A percentile compares a stretch with the other conserved stretches of the same genome.
These are phyloP conservation scores for Botrytis tulipae DNA, from an alignment of 2,329 filamentous ascomycete genomes.

Conservation along the genomic window DNA sequence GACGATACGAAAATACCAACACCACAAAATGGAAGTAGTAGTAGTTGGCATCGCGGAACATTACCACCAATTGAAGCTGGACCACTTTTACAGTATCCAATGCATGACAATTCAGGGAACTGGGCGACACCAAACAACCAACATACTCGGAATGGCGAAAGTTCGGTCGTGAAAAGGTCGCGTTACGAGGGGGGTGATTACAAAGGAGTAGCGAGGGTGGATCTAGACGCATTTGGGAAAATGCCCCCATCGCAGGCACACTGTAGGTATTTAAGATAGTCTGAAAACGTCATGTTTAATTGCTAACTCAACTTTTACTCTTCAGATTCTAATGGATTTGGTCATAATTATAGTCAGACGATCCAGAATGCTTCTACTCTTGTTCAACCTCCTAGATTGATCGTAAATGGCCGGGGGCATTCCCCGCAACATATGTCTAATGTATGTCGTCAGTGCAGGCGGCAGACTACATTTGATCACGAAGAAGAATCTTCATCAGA, in stretches of 20 bases:
- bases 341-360: conserved; percentile 22
- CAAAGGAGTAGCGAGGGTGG: conserved; percentile 24
- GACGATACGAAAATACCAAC: conserved; percentile 23
- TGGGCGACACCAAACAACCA: conserved; percentile 20
- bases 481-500: conserved; percentile 23
- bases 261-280: conserved; percentile 25
- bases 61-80: conserved; percentile 34
- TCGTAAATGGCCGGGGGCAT: conserved; percentile 8
- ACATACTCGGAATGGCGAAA: conserved; percentile 26
- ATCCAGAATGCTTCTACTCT: conserved; percentile 23
- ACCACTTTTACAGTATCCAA: conserved; percentile 24
- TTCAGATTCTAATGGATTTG: conserved; percentile 26
- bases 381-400: conserved; percentile 3
- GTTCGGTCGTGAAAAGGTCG: conserved; percentile 27
- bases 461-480: conserved; percentile 26
- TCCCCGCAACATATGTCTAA: conserved; percentile 23
- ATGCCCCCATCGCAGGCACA: conserved; percentile 23
- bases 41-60: conserved; percentile 27
- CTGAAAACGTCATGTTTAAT: conserved; percentile 11
- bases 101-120: conserved; percentile 21
- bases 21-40: conserved; percentile 21
- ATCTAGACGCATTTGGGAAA: conserved; percentile 25
- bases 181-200: conserved; percentile 32
- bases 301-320: conserved; percentile 23
- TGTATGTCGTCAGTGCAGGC: conserved; percentile 33